These are phyloP conservation scores for Termitomyces eurrhizus DNA, from an alignment of 768 basidiomycete genomes.

Conservation along the genomic window DNA sequence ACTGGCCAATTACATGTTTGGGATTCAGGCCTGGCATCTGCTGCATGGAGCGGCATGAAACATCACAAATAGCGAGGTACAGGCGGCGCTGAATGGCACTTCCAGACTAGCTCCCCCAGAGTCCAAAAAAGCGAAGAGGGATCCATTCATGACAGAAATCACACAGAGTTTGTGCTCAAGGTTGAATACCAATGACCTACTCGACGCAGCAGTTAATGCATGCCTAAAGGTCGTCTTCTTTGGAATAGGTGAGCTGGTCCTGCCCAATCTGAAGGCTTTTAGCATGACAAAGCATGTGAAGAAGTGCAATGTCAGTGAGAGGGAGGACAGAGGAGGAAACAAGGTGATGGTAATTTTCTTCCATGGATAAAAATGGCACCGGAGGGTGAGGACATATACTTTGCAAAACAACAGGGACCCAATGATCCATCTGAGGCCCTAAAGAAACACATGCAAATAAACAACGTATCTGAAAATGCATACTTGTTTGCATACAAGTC, in stretches of 20 bases:
- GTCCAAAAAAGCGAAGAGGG: constrained; percentile 22
- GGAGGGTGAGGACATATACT: constrained; percentile 16
- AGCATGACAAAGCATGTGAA: constrained; percentile 16
- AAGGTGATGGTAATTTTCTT: constrained; percentile 11
- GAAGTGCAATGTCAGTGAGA: neutral
- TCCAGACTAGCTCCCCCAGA: constrained; percentile 23
- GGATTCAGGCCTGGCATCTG: constrained; percentile 40
- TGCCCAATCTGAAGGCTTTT: constrained; percentile 9
- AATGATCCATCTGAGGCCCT: constrained; percentile 11
- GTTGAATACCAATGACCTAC: constrained; percentile 5
- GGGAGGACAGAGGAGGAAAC: constrained; percentile 5
- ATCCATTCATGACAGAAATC: constrained; percentile 21
- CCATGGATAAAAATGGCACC: constrained; percentile 13
- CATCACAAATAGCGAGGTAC: constrained; percentile 15
- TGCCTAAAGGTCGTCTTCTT: constrained; percentile 20
- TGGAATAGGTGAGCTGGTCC: constrained; percentile 9
- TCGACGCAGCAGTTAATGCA: constrained; percentile 16
- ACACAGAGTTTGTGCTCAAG: neutral
- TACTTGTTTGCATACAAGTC: constrained; percentile 12
- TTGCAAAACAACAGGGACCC: constrained; percentile 6
- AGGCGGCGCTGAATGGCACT: constrained; percentile 26
- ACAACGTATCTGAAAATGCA: neutral
- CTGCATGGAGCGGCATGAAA: constrained; percentile 13
- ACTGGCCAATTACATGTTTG: constrained; percentile 33
- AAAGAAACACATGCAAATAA: constrained; percentile 5